phyloP scores from a whole-genome alignment of 805 yeast species.

The Candida boidinii region DNA sequence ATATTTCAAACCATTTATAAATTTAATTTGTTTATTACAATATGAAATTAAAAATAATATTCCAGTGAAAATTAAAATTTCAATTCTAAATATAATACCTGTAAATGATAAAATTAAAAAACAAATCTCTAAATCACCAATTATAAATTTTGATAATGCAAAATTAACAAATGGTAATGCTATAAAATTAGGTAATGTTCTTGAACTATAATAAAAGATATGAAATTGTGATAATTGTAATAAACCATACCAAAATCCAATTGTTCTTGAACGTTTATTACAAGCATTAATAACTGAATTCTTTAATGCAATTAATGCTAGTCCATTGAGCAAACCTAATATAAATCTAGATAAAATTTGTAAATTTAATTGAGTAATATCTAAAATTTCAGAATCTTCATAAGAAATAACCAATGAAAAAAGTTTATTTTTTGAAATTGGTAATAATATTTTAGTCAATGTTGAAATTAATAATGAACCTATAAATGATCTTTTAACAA shows the following conservation, averaged over 20 bases:
- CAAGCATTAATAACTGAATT: slow-evolving; percentile 23
- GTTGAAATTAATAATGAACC: slow-evolving; percentile 54
- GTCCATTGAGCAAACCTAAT: slow-evolving; percentile 55
- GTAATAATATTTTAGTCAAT: slow-evolving; percentile 30
- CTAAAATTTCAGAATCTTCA: no score
- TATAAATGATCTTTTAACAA: slow-evolving; percentile 76
- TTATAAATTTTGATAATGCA: slow-evolving; percentile 42
- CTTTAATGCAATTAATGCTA: slow-evolving; percentile 43
- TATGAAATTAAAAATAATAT: slow-evolving; percentile 40
- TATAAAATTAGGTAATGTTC: slow-evolving; percentile 83
- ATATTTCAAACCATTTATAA: slow-evolving; percentile 30
- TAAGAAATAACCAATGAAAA: no score
- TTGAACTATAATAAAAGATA: slow-evolving; percentile 65
- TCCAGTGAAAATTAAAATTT: slow-evolving; percentile 48
- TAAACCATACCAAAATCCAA: slow-evolving; percentile 51
- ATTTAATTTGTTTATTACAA: slow-evolving; percentile 36
- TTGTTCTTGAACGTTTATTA: slow-evolving; percentile 10
- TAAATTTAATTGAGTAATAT: slow-evolving; percentile 34
- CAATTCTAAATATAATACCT: slow-evolving; percentile 66
- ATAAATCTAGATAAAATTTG: slow-evolving; percentile 51
- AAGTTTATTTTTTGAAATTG: neutral
- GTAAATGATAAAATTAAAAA: slow-evolving; percentile 50
- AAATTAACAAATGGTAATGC: slow-evolving; percentile 65
- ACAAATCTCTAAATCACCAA: slow-evolving; percentile 37
- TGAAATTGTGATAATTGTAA: slow-evolving; percentile 70